Evolutionary conservation across 73 alveolate species (phyloP), one percentile per base, ranked within the genome.

Genomic region (Effrenium voratum): DNA sequence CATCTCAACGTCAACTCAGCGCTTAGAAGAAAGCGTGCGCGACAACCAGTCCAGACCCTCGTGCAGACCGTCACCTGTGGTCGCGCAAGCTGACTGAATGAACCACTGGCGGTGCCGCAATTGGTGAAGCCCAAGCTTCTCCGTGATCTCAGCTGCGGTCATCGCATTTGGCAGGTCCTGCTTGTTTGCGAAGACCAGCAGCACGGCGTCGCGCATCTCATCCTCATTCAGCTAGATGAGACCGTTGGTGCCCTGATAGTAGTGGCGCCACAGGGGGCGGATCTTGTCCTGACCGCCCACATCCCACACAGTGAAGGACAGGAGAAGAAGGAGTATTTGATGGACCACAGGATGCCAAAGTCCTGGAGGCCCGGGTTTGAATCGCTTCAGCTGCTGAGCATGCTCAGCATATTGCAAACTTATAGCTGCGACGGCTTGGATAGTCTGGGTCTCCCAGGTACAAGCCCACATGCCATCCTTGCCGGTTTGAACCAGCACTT

Each of bases 201-300:
- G 95, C 44, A 99, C 99, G 57, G 99, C 99, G 75, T 99, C 99
- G 73, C 99, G 94, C 94, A 99, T 99, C 98, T 99, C 99, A 93
- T 99, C 99, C 92, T 99, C 99, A 60, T 99, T 99, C 46, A 99
- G 90, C 99, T 99, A 99, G 79, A 99, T 99, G 80, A 99, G 98
- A 63, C 99, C 99, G 82, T 99, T 99, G 36, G 99, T 99, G 85
- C 99, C 99, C 93, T 96, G 99, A 98, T 99, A 99, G 99, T 99
- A 99, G 99, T 99, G 99, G 98, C 99, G 99, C 99, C 99, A 99
- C 95, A 99, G 99, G 47, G 99, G 99, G 99, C 99, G 99, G 99
- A 99, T 99, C 99, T 92, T 99, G 90, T 91, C 98, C 91, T 91
- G 99, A 76, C 99, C 99, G 81, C 99, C 99, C 43, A 99, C 99